phyloP scores from a whole-genome alignment of 2,329 filamentous ascomycete genomes.

The Hymenoscyphus fraxineus region DNA sequence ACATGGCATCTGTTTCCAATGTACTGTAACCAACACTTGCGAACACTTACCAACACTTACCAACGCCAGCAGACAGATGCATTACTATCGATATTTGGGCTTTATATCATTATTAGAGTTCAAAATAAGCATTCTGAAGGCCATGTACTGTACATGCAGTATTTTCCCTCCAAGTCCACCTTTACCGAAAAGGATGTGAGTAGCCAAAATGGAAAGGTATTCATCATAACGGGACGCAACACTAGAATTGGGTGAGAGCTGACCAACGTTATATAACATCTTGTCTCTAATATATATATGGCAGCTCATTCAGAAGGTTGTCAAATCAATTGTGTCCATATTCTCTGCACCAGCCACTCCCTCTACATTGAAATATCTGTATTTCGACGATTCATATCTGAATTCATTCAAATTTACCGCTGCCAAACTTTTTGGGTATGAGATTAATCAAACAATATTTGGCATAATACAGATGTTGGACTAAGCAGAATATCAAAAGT shows the following conservation, averaged over 20 bases:
- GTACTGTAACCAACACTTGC: too few relatives aligned
- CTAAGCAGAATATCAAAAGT: slow-evolving; percentile 16
- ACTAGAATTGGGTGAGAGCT: slow-evolving; percentile 36
- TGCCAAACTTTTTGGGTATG: slow-evolving; percentile 33
- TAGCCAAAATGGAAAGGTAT: slow-evolving; percentile 12
- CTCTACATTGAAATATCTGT: slow-evolving; percentile 35
- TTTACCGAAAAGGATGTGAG: slow-evolving; percentile 38
- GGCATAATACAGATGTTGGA: slow-evolving; percentile 34
- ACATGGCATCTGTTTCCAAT: too few relatives aligned
- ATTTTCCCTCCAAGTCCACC: slow-evolving; percentile 35
- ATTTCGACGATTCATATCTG: slow-evolving; percentile 37
- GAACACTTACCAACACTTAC: too few relatives aligned
- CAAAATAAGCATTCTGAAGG: background rate
- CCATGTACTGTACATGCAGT: background rate
- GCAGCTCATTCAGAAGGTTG: slow-evolving; percentile 38
- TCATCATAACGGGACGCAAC: slow-evolving; percentile 18
- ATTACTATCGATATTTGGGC: too few relatives aligned
- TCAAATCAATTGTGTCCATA: slow-evolving; percentile 35
- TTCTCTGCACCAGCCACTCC: slow-evolving; percentile 18
- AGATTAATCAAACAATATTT: slow-evolving; percentile 37
- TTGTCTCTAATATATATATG: slow-evolving; percentile 42
- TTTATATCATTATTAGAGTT: background rate
- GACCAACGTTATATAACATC: slow-evolving; percentile 36
- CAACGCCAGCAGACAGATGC: too few relatives aligned
- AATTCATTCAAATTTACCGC: slow-evolving; percentile 35